Conservation (phyloP, 495 filamentous ascomycete species). For the Penicillium crystallinum region DNA sequence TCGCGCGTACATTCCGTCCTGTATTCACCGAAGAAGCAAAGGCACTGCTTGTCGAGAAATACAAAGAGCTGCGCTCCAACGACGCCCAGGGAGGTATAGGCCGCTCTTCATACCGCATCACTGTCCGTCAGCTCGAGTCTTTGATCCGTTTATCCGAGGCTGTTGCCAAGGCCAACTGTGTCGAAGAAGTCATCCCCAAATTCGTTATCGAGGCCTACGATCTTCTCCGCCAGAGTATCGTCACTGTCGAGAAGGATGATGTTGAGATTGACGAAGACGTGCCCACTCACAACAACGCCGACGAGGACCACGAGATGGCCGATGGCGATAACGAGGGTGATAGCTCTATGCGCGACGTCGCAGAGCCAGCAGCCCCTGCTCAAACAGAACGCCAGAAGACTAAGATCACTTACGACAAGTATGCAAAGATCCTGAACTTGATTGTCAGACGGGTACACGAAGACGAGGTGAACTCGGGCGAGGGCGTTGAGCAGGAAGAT, state of each 20-base stretch:
- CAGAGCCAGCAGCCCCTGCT: constrained; percentile 35
- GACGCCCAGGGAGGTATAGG: constrained; percentile 93
- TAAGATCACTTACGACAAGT: constrained; percentile 94
- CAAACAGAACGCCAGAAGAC: constrained; percentile 56
- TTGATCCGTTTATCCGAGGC: constrained; percentile 93
- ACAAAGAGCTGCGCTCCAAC: constrained; percentile 91
- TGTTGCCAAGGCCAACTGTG: constrained; percentile 94
- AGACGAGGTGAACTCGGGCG: constrained; percentile 62
- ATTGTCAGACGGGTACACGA: constrained; percentile 78
- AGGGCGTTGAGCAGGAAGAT: constrained; percentile 84
- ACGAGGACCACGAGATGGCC: constrained; percentile 37
- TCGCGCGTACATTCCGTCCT: constrained; percentile 89
- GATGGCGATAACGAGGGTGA: constrained; percentile 62
- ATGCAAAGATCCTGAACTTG: constrained; percentile 80
- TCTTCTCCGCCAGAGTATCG: constrained; percentile 86
- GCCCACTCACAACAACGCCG: constrained; percentile 19
- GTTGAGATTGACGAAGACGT: constrained; percentile 91
- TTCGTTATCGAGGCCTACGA: constrained; percentile 91
- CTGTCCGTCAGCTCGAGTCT: constrained; percentile 90
- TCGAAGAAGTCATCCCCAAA: constrained; percentile 77
- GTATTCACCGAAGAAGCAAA: constrained; percentile 89
- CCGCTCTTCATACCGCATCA: constrained; percentile 92
- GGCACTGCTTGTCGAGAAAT: constrained; percentile 77
- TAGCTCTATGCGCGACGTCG: constrained; percentile 57
- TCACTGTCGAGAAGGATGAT: constrained; percentile 96